Percentiles rank a stretch among this genome's conserved stretches.
These are phyloP conservation scores for Jimgerdemannia lactiflua DNA, from an alignment of 192 early-diverging fungal genomes.

Conservation along the genomic window DNA sequence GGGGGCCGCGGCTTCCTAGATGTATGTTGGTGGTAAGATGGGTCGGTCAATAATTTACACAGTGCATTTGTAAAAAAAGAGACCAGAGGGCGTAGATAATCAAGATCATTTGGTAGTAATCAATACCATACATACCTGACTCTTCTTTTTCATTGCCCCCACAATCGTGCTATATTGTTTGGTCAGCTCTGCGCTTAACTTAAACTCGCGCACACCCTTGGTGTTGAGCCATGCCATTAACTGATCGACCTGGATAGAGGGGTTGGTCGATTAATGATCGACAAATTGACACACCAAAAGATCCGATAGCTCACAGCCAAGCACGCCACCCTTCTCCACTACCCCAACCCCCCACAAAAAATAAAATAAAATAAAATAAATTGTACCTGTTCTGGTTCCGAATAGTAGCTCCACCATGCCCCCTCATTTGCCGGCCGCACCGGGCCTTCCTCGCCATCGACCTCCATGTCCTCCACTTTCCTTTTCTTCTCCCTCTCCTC, in stretches of 20 bases:
- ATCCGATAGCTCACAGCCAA: conserved; percentile 2
- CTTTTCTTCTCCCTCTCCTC: conserved; percentile 19
- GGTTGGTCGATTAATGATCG: conserved; percentile 47
- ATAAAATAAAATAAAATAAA: neutral
- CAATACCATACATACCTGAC: conserved; percentile 26
- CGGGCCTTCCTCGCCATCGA: conserved; percentile 17
- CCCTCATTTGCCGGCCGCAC: conserved; percentile 15
- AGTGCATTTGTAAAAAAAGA: no score
- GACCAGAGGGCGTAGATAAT: neutral
- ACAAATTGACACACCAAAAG: conserved; percentile 5
- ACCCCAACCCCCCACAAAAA: neutral
- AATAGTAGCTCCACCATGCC: conserved; percentile 27
- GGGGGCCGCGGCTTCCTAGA: conserved; percentile 5
- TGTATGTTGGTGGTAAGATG: neutral
- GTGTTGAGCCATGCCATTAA: conserved; percentile 75
- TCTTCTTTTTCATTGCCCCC: conserved; percentile 54
- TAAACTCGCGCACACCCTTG: conserved; percentile 72
- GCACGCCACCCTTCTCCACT: neutral
- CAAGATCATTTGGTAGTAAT: neutral
- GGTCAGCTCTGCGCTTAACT: conserved; percentile 56
- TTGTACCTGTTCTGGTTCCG: conserved; percentile 39
- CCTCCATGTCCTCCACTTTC: conserved; percentile 46
- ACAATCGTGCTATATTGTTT: conserved; percentile 39
- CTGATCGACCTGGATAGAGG: conserved; percentile 56
- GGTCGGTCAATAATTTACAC: neutral